Evolutionary conservation across 306 rosid genomes (phyloP).

Genomic region (Gastrolobium villosum): DNA sequence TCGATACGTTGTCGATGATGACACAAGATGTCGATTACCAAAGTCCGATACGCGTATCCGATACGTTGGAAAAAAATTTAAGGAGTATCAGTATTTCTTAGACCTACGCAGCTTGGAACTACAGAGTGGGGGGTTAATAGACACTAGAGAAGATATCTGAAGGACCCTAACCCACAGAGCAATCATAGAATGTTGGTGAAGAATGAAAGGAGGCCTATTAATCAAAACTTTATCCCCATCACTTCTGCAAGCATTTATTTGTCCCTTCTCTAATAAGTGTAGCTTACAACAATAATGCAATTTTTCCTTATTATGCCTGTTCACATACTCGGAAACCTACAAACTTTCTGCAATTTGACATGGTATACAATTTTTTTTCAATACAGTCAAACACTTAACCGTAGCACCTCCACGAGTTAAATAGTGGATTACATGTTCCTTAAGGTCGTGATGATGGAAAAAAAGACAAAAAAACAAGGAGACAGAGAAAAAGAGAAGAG

Average conservation of each 20-base stretch:
- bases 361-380: slow-evolving; percentile 90
- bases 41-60: too few relatives aligned
- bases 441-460: too few relatives aligned
- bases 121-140: slow-evolving; percentile 91
- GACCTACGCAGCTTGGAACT: slow-evolving; percentile 94
- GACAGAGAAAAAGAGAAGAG: too few relatives aligned
- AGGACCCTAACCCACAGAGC: slow-evolving; percentile 80
- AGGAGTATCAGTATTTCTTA: too few relatives aligned
- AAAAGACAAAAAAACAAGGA: too few relatives aligned
- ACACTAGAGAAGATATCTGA: slow-evolving; percentile 69
- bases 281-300: slow-evolving; percentile 64
- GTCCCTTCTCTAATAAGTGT: slow-evolving; percentile 72
- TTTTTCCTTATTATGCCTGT: slow-evolving; percentile 69
- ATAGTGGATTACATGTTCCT: too few relatives aligned
- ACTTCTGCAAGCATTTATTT: slow-evolving; percentile 60
- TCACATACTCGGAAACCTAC: slow-evolving; percentile 74
- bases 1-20: too few relatives aligned
- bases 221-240: slow-evolving; percentile 86
- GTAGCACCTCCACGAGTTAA: too few relatives aligned
- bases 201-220: slow-evolving; percentile 94
- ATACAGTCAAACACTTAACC: too few relatives aligned
- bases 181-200: slow-evolving; percentile 88
- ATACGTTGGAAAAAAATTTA: too few relatives aligned
- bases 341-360: slow-evolving; percentile 83
- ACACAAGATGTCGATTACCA: slow-evolving; percentile 97